Evolutionary conservation across 805 yeast species (phyloP), one percentile per base, ranked within the genome.

Genomic region (Metschnikowia similis): DNA sequence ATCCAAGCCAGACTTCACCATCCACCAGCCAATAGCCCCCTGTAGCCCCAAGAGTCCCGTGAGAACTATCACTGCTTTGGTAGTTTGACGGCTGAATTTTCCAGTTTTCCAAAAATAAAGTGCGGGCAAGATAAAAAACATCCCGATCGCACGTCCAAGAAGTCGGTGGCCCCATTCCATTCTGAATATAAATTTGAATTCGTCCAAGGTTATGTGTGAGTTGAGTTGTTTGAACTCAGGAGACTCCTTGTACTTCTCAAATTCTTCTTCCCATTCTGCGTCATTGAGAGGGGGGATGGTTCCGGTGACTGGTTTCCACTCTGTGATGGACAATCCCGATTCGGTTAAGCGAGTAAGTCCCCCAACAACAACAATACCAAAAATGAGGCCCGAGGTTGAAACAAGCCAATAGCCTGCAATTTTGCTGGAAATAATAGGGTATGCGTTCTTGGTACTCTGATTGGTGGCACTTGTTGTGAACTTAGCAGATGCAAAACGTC

Each of bases 11-110:
- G 97, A 89, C 61, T 87, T 83, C 47, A 94, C 99, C 99, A 94
- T 94, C 99, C 99, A 94, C 99, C 99, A 94, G 31, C 99, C 99
- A 57, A 94, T 85, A 47, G 85, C 87, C 47, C 99, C 99, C 74
- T 94, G 99, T 43, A 94, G 71, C 9, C 96, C 99, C 50, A 94
- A 76, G 46, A 94, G 71, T 0, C 77, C 82, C 38, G 96, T 80
- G 41, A 94, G 79, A 1, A 88, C 88, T 17, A 87, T 67, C 13
- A 94, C 72, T 57, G 89, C 78, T 49, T 73, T 72, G 44, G 88
- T 84, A 3, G 87, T 85, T 51, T 82, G 83, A 3, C 80, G 69
- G 2, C 90, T 82, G 9, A 92, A 82, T 55, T 75, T 82, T 37
- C 82, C 81, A 3, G 84, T 71, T 14, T 76, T 75, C 61, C 89